Conservation (phyloP, 2,329 filamentous ascomycete species). For the Thielaviopsis cerberus region DNA sequence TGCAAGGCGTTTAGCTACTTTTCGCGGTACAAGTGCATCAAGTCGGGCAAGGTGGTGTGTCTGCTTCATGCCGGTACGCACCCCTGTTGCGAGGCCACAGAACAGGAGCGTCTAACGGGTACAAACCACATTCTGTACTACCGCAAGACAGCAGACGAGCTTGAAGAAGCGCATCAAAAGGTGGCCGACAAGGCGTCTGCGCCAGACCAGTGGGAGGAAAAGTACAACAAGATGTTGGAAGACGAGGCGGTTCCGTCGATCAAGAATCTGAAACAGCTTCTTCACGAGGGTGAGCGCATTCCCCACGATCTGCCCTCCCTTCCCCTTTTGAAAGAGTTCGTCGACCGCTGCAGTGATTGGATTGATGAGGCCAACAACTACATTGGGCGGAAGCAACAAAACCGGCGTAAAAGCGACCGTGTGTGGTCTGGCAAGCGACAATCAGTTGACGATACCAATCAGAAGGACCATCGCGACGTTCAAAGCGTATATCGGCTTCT, state of each 20-base stretch:
- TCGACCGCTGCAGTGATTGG: constrained; percentile 93
- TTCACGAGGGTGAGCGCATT: constrained; percentile 91
- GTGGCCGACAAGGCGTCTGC: constrained; percentile 71
- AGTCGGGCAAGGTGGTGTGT: constrained; percentile 65
- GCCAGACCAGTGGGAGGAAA: constrained; percentile 78
- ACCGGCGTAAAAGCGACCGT: constrained; percentile 85
- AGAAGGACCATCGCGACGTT: constrained; percentile 73
- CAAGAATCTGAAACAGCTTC: constrained; percentile 63
- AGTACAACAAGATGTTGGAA: constrained; percentile 67
- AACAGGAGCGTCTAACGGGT: constrained; percentile 48
- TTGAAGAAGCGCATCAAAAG: constrained; percentile 50
- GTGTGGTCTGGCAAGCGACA: constrained; percentile 57
- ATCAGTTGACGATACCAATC: constrained; percentile 57
- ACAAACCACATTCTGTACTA: constrained; percentile 58
- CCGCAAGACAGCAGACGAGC: constrained; percentile 54
- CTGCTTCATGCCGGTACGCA: constrained; percentile 62
- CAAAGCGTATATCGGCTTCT: constrained; percentile 76
- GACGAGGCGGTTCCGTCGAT: constrained; percentile 71
- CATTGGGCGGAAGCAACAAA: constrained; percentile 92
- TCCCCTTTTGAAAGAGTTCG: constrained; percentile 66
- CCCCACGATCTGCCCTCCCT: constrained; percentile 75
- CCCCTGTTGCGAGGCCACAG: constrained; percentile 57
- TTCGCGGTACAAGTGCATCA: constrained; percentile 72
- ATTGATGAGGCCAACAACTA: constrained; percentile 93
- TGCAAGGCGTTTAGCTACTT: constrained; percentile 88